A percentile compares a stretch with the other conserved stretches of the same genome.
Evolutionary conservation across 495 filamentous ascomycete species (phyloP).

Genomic region (Chaetomium tenue): DNA sequence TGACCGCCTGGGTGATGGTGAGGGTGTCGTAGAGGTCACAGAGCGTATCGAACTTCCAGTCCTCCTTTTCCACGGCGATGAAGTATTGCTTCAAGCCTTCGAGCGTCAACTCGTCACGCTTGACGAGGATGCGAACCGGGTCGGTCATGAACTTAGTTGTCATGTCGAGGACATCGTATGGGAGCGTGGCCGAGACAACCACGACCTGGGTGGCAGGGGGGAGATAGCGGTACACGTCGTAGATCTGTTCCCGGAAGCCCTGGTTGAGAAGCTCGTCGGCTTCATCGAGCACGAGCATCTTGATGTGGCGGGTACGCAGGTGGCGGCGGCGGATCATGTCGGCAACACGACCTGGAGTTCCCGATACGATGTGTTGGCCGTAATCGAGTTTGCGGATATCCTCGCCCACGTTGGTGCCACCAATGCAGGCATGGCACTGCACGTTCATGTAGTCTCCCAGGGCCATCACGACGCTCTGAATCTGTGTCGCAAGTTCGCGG

Average conservation of each 20-base stretch:
- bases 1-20: slow-evolving; percentile 98
- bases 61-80: slow-evolving; percentile 99
- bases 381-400: slow-evolving; percentile 96
- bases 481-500: slow-evolving; percentile 96
- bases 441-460: slow-evolving; percentile 99
- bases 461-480: slow-evolving; percentile 97
- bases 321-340: slow-evolving; percentile 99
- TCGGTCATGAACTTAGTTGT: slow-evolving; percentile 99
- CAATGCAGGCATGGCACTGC: slow-evolving; percentile 98
- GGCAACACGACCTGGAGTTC: slow-evolving; percentile 94
- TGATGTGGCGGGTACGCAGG: slow-evolving; percentile 92
- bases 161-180: slow-evolving; percentile 97
- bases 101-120: slow-evolving; percentile 97
- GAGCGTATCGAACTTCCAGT: slow-evolving; percentile 99
- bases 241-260: slow-evolving; percentile 99
- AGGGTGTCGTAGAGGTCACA: slow-evolving; percentile 98
- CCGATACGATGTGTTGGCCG: slow-evolving; percentile 93
- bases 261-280: slow-evolving; percentile 97
- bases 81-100: slow-evolving; percentile 99
- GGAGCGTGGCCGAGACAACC: slow-evolving; percentile 94
- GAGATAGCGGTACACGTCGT: slow-evolving; percentile 98
- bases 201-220: slow-evolving; percentile 97
- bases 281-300: slow-evolving; percentile 99
- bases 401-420: slow-evolving; percentile 95
- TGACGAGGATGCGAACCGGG: slow-evolving; percentile 97